Evolutionary conservation across 2,329 filamentous ascomycete genomes (phyloP).

Genomic region (Aspergillus thermomutatus): DNA sequence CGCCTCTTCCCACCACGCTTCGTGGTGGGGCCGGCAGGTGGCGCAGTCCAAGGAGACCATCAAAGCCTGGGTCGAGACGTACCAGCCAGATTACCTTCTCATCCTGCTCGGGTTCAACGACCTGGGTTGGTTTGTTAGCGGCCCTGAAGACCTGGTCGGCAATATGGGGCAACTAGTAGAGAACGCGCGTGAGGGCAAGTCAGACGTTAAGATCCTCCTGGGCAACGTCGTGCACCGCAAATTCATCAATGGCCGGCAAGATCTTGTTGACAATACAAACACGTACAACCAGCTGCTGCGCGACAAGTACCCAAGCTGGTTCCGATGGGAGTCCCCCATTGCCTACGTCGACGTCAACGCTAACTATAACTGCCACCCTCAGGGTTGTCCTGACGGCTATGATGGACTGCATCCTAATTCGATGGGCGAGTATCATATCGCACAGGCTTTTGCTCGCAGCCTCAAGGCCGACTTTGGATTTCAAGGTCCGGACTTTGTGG

Average conservation of each 20-base stretch:
- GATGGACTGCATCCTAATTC: conserved; percentile 2
- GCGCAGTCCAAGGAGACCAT: background rate
- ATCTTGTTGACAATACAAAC: background rate
- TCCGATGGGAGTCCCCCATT: background rate
- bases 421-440: conserved; percentile 1
- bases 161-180: background rate
- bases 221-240: background rate
- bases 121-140: background rate
- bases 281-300: background rate
- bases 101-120: background rate
- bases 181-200: background rate
- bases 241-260: background rate
- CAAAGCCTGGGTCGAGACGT: background rate
- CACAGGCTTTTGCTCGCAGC: background rate
- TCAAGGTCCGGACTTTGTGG: background rate
- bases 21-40: background rate
- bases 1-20: background rate
- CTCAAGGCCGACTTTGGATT: background rate
- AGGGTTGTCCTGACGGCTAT: background rate
- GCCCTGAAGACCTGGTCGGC: background rate
- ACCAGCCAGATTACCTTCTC: background rate
- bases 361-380: background rate
- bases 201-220: background rate
- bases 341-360: background rate
- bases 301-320: background rate